These are phyloP conservation scores for Paraurostyla sp. DNA, from an alignment of 73 alveolate genomes.

Conservation along the genomic window DNA sequence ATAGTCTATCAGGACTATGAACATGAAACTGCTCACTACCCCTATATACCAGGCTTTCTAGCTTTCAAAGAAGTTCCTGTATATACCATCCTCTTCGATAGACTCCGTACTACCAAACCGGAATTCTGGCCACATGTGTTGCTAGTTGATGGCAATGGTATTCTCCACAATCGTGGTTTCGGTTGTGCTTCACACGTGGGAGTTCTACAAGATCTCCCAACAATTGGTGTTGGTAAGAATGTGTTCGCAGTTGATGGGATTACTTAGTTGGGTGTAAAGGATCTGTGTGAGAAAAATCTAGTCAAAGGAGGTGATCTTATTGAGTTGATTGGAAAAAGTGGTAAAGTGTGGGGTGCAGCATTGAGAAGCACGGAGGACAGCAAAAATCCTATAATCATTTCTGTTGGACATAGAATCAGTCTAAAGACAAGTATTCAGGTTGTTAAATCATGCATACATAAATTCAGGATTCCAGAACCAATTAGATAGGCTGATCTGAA, in stretches of 20 bases:
- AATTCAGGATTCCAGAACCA: constrained; percentile 96
- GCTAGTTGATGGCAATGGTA: constrained; percentile 97
- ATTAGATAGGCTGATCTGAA: constrained; percentile 38
- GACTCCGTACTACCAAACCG: constrained; percentile 79
- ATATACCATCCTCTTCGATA: constrained; percentile 84
- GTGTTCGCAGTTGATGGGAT: constrained; percentile 97
- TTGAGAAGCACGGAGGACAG: constrained; percentile 84
- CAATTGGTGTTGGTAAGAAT: constrained; percentile 95
- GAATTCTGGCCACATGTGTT: constrained; percentile 92
- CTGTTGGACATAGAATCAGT: constrained; percentile 92
- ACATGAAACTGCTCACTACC: constrained; percentile 87
- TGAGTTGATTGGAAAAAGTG: constrained; percentile 88
- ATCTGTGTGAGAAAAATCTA: constrained; percentile 72
- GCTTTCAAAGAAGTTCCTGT: constrained; percentile 98
- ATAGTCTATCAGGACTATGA: constrained; percentile 89
- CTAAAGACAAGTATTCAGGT: constrained; percentile 90
- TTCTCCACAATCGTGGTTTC: constrained; percentile 94
- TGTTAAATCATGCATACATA: constrained; percentile 74
- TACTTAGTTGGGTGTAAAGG: constrained; percentile 82
- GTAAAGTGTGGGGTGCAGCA: constrained; percentile 94
- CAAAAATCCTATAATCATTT: constrained; percentile 89
- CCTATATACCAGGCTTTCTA: constrained; percentile 98
- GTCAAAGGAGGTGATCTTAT: constrained; percentile 85
- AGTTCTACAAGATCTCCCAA: constrained; percentile 88
- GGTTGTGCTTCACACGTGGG: constrained; percentile 98